phyloP scores from a whole-genome alignment of 106 monocot genomes.

The Acanthochlamys bracteata region DNA sequence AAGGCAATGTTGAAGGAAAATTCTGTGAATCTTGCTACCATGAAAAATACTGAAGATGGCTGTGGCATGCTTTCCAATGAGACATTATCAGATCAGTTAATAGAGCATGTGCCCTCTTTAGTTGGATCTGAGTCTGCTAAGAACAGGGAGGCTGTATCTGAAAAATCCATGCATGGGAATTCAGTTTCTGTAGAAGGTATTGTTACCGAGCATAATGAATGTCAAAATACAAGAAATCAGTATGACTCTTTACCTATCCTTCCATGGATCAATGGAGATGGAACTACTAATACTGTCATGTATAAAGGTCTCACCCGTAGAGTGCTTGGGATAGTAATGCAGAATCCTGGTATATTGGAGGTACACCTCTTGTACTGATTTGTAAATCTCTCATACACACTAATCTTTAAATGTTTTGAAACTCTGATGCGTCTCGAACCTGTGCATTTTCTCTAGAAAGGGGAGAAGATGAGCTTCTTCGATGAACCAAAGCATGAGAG shows the following conservation, averaged over 20 bases:
- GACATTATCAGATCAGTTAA: too few relatives aligned
- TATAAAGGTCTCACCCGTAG: constrained; percentile 75
- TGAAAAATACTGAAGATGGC: background rate
- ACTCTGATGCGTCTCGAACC: too few relatives aligned
- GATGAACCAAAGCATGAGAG: background rate
- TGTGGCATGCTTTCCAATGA: background rate
- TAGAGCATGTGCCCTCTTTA: too few relatives aligned
- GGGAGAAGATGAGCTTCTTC: background rate
- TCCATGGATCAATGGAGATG: constrained; percentile 94
- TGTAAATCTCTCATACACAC: background rate
- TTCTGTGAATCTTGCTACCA: background rate
- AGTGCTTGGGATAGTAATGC: constrained; percentile 80
- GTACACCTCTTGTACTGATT: constrained; percentile 18
- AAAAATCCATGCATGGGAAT: constrained; percentile 1
- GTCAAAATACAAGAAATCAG: constrained; percentile 1
- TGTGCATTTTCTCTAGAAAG: too few relatives aligned
- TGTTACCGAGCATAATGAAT: constrained; percentile 6
- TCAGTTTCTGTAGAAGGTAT: constrained; percentile 11
- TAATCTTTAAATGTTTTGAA: background rate
- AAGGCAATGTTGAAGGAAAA: constrained; percentile 6
- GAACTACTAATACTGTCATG: constrained; percentile 51
- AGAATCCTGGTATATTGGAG: constrained; percentile 90
- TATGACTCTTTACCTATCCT: constrained; percentile 42
- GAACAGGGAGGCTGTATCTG: background rate
- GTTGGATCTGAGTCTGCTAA: too few relatives aligned